These are phyloP conservation scores for Neonectria sp. DNA, from an alignment of 2,329 filamentous ascomycete genomes.

Conservation along the genomic window DNA sequence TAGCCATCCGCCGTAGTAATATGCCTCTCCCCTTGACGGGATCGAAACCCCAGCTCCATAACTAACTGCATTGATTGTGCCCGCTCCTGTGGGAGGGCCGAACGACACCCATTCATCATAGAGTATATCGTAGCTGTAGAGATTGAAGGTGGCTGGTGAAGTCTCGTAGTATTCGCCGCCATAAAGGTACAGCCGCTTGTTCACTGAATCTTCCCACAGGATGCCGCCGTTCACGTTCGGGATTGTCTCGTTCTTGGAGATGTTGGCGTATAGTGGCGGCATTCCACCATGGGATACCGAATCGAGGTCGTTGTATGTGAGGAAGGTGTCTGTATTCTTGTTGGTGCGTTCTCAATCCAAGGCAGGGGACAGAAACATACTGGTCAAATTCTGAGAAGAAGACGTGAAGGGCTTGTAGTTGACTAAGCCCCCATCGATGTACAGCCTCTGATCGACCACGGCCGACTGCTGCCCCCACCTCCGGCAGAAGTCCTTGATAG, in stretches of 20 bases:
- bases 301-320: slow-evolving; percentile 25
- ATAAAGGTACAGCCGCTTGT: slow-evolving; percentile 28
- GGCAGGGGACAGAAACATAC: slow-evolving; percentile 9
- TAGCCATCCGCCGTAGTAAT: slow-evolving; percentile 27
- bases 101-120: slow-evolving; percentile 21
- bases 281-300: background rate
- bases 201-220: slow-evolving; percentile 25
- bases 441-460: slow-evolving; percentile 29
- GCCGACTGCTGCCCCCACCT: slow-evolving; percentile 31
- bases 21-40: slow-evolving; percentile 21
- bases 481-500: slow-evolving; percentile 25
- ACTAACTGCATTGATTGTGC: background rate
- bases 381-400: slow-evolving; percentile 8
- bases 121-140: slow-evolving; percentile 26
- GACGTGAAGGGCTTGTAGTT: slow-evolving; percentile 18
- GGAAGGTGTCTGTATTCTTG: slow-evolving; percentile 15
- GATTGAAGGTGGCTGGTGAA: background rate
- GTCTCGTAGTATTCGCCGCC: slow-evolving; percentile 23
- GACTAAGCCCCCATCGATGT: slow-evolving; percentile 28
- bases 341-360: background rate
- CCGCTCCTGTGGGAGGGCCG: slow-evolving; percentile 4
- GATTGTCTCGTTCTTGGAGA: slow-evolving; percentile 17
- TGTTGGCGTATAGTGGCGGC: slow-evolving; percentile 13
- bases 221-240: slow-evolving; percentile 20
- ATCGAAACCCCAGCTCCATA: slow-evolving; percentile 25